Evolutionary conservation across 2,329 filamentous ascomycete genomes (phyloP).

Genomic region (Botrytis aclada): DNA sequence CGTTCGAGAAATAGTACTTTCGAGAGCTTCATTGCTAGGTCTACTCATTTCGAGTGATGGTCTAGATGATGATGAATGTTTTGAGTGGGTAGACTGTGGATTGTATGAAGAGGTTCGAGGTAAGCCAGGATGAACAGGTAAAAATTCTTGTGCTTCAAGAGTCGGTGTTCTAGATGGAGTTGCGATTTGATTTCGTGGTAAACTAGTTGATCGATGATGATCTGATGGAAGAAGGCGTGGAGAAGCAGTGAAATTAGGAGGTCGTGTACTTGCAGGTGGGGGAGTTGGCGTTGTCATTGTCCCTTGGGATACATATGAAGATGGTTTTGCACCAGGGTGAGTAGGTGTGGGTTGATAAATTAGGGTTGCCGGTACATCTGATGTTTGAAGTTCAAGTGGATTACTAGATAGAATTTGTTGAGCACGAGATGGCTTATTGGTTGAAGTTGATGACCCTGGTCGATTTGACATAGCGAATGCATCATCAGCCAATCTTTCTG

Average conservation of each 20-base stretch:
- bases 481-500: slow-evolving; percentile 78
- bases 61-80: slow-evolving; percentile 51
- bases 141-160: slow-evolving; percentile 29
- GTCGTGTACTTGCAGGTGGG: slow-evolving; percentile 34
- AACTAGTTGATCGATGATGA: slow-evolving; percentile 51
- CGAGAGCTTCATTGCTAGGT: slow-evolving; percentile 61
- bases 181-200: slow-evolving; percentile 39
- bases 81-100: slow-evolving; percentile 39
- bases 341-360: slow-evolving; percentile 36
- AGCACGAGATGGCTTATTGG: slow-evolving; percentile 44
- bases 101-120: slow-evolving; percentile 38
- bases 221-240: slow-evolving; percentile 33
- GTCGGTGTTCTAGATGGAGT: slow-evolving; percentile 22
- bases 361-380: slow-evolving; percentile 43
- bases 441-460: slow-evolving; percentile 22
- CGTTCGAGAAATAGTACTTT: slow-evolving; percentile 54
- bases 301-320: slow-evolving; percentile 59
- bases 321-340: slow-evolving; percentile 34
- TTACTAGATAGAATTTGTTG: slow-evolving; percentile 62
- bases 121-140: slow-evolving; percentile 25
- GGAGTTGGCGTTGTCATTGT: slow-evolving; percentile 71
- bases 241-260: slow-evolving; percentile 26
- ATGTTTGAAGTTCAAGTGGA: slow-evolving; percentile 52
- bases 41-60: slow-evolving; percentile 70
- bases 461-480: slow-evolving; percentile 57